Evolutionary conservation across 768 basidiomycete species (phyloP).

Genomic region (Filobasidium wieringae): DNA sequence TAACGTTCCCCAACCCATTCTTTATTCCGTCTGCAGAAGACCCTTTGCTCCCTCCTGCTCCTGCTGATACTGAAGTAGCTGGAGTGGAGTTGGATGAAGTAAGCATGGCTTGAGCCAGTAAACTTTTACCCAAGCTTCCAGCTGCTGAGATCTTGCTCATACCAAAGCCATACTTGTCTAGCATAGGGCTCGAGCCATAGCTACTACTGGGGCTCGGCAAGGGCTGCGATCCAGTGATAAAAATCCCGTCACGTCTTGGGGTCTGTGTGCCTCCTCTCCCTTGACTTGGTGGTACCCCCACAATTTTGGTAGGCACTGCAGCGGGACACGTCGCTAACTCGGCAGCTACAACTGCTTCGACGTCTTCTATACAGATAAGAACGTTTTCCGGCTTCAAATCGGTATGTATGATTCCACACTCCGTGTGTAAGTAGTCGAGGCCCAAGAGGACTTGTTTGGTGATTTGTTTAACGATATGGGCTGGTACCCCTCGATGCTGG

Average conservation of each 20-base stretch:
- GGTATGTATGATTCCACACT: constrained; percentile 94
- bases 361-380: constrained; percentile 90
- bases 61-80: neutral
- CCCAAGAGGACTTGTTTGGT: constrained; percentile 92
- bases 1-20: constrained; percentile 42
- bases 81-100: neutral
- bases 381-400: constrained; percentile 98
- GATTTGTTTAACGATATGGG: constrained; percentile 84
- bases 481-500: constrained; percentile 94
- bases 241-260: constrained; percentile 63
- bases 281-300: constrained; percentile 78
- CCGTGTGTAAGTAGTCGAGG: constrained; percentile 93
- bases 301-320: constrained; percentile 61
- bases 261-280: constrained; percentile 95
- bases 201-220: constrained; percentile 60
- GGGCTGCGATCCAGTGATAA: constrained; percentile 88
- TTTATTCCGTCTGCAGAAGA: constrained; percentile 48
- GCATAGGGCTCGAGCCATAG: constrained; percentile 59
- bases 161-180: constrained; percentile 80
- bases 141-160: constrained; percentile 69
- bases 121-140: constrained; percentile 11
- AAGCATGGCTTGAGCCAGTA: neutral
- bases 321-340: constrained; percentile 55
- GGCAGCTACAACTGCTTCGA: constrained; percentile 77
- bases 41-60: constrained; percentile 22